Conservation (phyloP, 208 protist species). For the Trypanosomatidae sp. region DNA sequence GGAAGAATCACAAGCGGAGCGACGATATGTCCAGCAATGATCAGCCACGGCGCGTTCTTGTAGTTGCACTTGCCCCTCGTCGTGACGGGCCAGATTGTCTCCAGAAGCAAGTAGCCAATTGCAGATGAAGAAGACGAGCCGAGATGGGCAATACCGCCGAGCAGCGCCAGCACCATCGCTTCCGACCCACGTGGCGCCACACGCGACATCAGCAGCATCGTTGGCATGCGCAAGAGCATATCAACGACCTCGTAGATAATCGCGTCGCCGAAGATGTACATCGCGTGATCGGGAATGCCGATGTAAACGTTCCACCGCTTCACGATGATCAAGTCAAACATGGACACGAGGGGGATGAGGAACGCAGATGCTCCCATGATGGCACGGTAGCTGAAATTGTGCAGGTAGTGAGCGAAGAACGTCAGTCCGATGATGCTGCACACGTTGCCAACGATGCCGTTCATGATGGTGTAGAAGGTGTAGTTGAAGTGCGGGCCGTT, state of each 20-base stretch:
- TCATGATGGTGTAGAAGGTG: slow-evolving; percentile 62
- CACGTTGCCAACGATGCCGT: slow-evolving; percentile 34
- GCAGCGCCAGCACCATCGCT: slow-evolving; percentile 71
- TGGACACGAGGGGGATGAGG: slow-evolving; percentile 36
- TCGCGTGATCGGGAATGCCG: slow-evolving; percentile 51
- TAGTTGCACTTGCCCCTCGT: slow-evolving; percentile 55
- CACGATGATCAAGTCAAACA: slow-evolving; percentile 72
- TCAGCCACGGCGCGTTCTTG: slow-evolving; percentile 21
- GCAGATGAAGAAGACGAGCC: slow-evolving; percentile 37
- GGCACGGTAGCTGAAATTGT: slow-evolving; percentile 41
- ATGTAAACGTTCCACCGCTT: slow-evolving; percentile 63
- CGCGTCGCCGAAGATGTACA: slow-evolving; percentile 73
- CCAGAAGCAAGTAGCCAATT: slow-evolving; percentile 54
- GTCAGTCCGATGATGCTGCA: slow-evolving; percentile 41
- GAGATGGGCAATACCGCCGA: slow-evolving; percentile 70
- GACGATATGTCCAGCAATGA: slow-evolving; percentile 18
- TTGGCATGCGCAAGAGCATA: slow-evolving; percentile 70
- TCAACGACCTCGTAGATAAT: slow-evolving; percentile 57
- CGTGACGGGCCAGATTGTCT: slow-evolving; percentile 46
- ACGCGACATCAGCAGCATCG: slow-evolving; percentile 68
- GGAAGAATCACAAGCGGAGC: not conserved
- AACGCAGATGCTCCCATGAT: slow-evolving; percentile 53
- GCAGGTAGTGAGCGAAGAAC: slow-evolving; percentile 48
- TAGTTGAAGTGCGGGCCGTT: slow-evolving; percentile 58
- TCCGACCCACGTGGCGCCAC: slow-evolving; percentile 80